Evolutionary conservation across 352 stramenopile genomes (phyloP).

Genomic region (Phytopythium aichiense): DNA sequence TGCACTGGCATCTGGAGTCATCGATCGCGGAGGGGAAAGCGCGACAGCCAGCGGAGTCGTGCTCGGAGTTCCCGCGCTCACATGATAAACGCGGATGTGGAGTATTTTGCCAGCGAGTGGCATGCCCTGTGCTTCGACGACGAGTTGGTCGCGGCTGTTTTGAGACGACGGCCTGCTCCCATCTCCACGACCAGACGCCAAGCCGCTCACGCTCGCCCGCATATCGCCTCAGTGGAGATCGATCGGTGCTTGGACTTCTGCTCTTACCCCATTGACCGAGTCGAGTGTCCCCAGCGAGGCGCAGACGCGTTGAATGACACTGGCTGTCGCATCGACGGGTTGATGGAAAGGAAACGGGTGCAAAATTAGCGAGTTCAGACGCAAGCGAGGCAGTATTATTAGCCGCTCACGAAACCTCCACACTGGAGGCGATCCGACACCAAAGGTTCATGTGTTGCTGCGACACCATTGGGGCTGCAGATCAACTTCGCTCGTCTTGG

Average conservation of each 20-base stretch:
- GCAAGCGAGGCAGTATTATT: not conserved
- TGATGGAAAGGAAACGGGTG: not conserved
- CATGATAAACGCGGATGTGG: conserved; percentile 31
- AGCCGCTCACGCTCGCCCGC: not conserved
- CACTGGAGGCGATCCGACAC: not conserved
- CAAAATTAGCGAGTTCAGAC: conserved; percentile 1
- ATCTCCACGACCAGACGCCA: not conserved
- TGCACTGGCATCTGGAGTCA: not conserved
- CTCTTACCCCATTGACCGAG: not conserved
- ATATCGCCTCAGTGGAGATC: not conserved
- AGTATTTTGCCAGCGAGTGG: conserved; percentile 30
- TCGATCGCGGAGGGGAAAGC: not conserved
- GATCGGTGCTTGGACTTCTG: not conserved
- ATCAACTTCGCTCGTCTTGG: too few species aligned
- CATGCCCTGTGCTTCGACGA: conserved; percentile 32
- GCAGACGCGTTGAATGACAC: not conserved
- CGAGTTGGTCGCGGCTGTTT: conserved; percentile 15
- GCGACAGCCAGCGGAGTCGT: not conserved
- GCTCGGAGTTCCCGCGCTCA: conserved; percentile 4
- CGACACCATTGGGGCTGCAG: not conserved
- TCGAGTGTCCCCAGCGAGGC: not conserved
- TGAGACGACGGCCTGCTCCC: conserved; percentile 1
- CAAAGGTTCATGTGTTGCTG: not conserved
- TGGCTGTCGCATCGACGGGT: not conserved
- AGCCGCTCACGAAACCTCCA: not conserved